Conservation (phyloP, 139 green algal genomes). For the Coccomyxa sp. region DNA sequence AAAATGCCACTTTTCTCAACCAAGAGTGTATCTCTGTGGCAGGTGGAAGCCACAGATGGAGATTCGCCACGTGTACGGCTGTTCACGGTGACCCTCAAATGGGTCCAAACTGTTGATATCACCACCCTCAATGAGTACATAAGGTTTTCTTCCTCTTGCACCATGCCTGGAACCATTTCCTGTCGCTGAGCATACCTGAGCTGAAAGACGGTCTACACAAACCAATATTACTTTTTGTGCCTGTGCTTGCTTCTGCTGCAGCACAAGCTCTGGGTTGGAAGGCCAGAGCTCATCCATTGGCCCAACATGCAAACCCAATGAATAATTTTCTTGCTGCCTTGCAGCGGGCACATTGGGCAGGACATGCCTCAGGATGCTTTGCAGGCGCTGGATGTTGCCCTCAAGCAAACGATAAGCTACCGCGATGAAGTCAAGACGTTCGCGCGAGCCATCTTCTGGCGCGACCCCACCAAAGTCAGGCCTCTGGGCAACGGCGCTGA, state of each 20-base stretch:
- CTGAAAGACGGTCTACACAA: too few species aligned
- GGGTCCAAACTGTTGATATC: background rate
- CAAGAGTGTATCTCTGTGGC: too few species aligned
- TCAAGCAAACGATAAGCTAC: slow-evolving; percentile 35
- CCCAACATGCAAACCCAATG: too few species aligned
- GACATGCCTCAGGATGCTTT: slow-evolving; percentile 41
- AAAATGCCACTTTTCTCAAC: background rate
- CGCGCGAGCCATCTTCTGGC: slow-evolving; percentile 41
- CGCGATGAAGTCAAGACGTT: slow-evolving; percentile 15
- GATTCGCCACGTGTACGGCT: background rate
- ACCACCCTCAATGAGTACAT: background rate
- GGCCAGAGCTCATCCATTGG: too few species aligned
- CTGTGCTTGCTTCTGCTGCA: too few species aligned
- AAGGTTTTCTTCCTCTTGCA: background rate
- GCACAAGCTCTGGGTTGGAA: too few species aligned
- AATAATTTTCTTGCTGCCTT: background rate
- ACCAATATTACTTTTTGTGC: too few species aligned
- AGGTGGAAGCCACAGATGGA: background rate
- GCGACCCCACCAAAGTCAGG: slow-evolving; percentile 11
- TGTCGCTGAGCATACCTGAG: too few species aligned
- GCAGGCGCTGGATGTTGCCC: slow-evolving; percentile 44
- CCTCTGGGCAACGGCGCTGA: slow-evolving; percentile 35
- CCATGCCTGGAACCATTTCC: too few species aligned
- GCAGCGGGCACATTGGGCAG: slow-evolving; percentile 12
- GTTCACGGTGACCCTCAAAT: background rate